A percentile compares a stretch with the other conserved stretches of the same genome.
These are phyloP conservation scores for Trichophaea hybrida DNA, from an alignment of 2,329 filamentous ascomycete genomes.

Conservation along the genomic window DNA sequence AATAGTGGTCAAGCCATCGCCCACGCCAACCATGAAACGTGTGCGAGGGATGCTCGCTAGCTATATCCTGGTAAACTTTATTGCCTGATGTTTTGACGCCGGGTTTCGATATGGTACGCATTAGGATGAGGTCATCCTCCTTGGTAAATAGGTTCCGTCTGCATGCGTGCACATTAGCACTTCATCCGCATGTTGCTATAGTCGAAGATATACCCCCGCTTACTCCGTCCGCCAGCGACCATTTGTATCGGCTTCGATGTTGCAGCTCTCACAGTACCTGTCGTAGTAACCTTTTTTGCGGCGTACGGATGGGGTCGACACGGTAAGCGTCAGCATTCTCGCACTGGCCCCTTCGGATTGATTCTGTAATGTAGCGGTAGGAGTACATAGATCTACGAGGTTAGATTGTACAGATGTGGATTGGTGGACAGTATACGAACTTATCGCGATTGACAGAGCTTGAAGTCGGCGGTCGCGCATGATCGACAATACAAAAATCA, in stretches of 20 bases:
- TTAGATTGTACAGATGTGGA: conserved; percentile 32
- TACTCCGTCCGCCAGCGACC: not conserved
- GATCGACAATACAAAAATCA: not conserved
- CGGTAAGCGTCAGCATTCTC: conserved; percentile 37
- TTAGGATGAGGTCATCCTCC: conserved; percentile 24
- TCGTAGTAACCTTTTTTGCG: not conserved
- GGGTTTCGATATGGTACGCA: conserved; percentile 17
- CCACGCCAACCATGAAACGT: conserved; percentile 24
- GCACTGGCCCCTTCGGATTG: conserved; percentile 37
- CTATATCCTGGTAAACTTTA: conserved; percentile 20
- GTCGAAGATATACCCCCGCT: not conserved
- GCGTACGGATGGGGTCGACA: conserved; percentile 32
- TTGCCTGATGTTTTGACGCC: conserved; percentile 11
- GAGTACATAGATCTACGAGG: conserved; percentile 36
- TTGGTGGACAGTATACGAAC: not conserved
- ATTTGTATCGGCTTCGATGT: not conserved
- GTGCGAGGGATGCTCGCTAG: conserved; percentile 17
- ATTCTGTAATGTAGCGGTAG: conserved; percentile 44
- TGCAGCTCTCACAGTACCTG: not conserved
- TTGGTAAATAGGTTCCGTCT: conserved; percentile 19
- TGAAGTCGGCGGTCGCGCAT: not conserved
- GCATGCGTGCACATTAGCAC: not conserved
- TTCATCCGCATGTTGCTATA: not conserved
- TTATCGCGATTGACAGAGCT: not conserved
- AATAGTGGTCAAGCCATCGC: conserved; percentile 23